Evolutionary conservation across 2,329 filamentous ascomycete genomes (phyloP).

Genomic region (Pezicula radicicola): DNA sequence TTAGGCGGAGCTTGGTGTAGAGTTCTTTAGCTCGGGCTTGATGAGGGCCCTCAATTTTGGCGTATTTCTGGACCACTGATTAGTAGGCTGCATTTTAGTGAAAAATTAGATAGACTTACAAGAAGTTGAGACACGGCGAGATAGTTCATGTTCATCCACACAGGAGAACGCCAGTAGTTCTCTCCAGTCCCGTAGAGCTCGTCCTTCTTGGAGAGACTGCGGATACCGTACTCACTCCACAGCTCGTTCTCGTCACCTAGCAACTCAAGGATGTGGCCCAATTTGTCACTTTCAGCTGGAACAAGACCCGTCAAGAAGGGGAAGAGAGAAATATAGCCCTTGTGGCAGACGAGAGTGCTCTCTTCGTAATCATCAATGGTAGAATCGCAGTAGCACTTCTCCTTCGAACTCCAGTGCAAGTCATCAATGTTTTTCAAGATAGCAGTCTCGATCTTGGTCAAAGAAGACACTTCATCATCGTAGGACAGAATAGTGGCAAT

Average conservation of each 20-base stretch:
- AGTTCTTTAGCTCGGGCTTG: conserved; percentile 65
- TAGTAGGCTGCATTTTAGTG: conserved; percentile 5
- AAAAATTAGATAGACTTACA: conserved; percentile 48
- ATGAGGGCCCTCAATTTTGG: conserved; percentile 61
- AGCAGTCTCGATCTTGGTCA: conserved; percentile 68
- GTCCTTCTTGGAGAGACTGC: conserved; percentile 82
- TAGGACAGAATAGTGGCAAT: conserved; percentile 76
- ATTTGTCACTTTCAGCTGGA: conserved; percentile 66
- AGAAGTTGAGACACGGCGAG: conserved; percentile 74
- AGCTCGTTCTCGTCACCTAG: conserved; percentile 79
- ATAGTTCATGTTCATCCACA: conserved; percentile 98
- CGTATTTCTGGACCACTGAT: conserved; percentile 58
- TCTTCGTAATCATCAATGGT: conserved; percentile 96
- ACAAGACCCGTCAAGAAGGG: conserved; percentile 86
- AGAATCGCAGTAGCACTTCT: conserved; percentile 87
- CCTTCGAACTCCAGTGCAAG: conserved; percentile 83
- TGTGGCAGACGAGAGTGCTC: conserved; percentile 85
- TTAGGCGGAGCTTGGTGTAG: conserved; percentile 75
- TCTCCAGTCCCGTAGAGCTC: conserved; percentile 84
- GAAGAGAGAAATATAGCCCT: conserved; percentile 91
- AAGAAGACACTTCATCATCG: conserved; percentile 71
- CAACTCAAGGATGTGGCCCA: conserved; percentile 74
- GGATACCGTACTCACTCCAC: conserved; percentile 87
- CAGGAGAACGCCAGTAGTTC: conserved; percentile 94
- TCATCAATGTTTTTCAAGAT: conserved; percentile 87